These are phyloP conservation scores for Periglandula ipomoeae DNA, from an alignment of 2,329 filamentous ascomycete genomes.

Conservation along the genomic window DNA sequence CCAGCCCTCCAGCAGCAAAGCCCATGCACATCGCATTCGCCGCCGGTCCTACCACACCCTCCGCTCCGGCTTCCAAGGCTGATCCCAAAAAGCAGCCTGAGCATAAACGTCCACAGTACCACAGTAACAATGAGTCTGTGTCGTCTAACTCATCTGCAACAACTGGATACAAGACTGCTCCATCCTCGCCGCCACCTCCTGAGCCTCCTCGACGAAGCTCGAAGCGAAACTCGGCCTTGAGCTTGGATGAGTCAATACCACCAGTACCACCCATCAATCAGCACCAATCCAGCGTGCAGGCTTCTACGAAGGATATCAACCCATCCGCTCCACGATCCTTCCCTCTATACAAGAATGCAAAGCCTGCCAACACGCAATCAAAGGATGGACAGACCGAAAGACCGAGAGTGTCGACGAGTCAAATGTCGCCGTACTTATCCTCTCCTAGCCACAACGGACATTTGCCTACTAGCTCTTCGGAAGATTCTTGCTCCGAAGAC, in stretches of 20 bases:
- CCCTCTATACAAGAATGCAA: background rate
- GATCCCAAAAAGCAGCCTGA: background rate
- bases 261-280: conserved; percentile 1
- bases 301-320: background rate
- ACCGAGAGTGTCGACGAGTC: background rate
- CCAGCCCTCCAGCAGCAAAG: background rate
- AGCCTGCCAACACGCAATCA: background rate
- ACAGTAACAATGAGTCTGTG: conserved; percentile 10
- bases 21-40: conserved; percentile 4
- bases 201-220: conserved; percentile 20
- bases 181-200: conserved; percentile 14
- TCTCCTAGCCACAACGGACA: conserved; percentile 2
- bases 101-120: conserved; percentile 1
- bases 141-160: conserved; percentile 6
- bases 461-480: conserved; percentile 21
- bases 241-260: conserved; percentile 5
- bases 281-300: background rate
- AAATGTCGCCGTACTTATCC: background rate
- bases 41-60: background rate
- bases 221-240: conserved; percentile 15
- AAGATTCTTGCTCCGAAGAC: conserved; percentile 30
- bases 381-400: background rate
- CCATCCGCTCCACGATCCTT: conserved; percentile 1
- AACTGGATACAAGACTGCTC: conserved; percentile 11
- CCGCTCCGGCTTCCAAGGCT: background rate